A percentile compares a stretch with the other conserved stretches of the same genome.
Conservation (phyloP, 305 asterid species). For the Withania somnifera region DNA sequence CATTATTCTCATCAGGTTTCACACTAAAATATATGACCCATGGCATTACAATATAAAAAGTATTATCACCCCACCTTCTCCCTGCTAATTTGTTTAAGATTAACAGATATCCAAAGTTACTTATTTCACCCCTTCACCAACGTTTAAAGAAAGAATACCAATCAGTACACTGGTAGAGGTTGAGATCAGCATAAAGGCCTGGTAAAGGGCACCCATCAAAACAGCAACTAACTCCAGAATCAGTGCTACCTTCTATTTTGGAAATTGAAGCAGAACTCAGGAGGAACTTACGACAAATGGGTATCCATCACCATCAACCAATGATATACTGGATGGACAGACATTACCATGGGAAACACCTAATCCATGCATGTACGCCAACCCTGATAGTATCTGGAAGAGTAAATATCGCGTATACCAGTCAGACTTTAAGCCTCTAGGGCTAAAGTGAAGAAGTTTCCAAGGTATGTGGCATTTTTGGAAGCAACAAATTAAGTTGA, state of each 20-base stretch:
- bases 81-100: constrained; percentile 81
- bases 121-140: constrained; percentile 90
- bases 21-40: constrained; percentile 89
- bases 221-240: constrained; percentile 30
- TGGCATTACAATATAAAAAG: constrained; percentile 85
- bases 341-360: constrained; percentile 69
- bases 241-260: constrained; percentile 14
- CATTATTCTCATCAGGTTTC: constrained; percentile 59
- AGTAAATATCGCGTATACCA: constrained; percentile 60
- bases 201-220: constrained; percentile 47
- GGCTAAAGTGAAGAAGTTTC: constrained; percentile 72
- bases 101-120: constrained; percentile 91
- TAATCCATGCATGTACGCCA: constrained; percentile 77
- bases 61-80: constrained; percentile 95
- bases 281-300: constrained; percentile 38
- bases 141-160: constrained; percentile 67
- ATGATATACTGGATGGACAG: constrained; percentile 55
- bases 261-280: constrained; percentile 25
- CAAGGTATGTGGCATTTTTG: constrained; percentile 63
- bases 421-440: constrained; percentile 58
- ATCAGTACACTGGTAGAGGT: constrained; percentile 37
- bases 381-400: constrained; percentile 81
- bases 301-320: constrained; percentile 93
- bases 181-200: constrained; percentile 58
- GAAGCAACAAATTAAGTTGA: constrained; percentile 43